Base-by-base conservation (phyloP, 208 protist species). In the Trypanosoma congolense region DNA sequence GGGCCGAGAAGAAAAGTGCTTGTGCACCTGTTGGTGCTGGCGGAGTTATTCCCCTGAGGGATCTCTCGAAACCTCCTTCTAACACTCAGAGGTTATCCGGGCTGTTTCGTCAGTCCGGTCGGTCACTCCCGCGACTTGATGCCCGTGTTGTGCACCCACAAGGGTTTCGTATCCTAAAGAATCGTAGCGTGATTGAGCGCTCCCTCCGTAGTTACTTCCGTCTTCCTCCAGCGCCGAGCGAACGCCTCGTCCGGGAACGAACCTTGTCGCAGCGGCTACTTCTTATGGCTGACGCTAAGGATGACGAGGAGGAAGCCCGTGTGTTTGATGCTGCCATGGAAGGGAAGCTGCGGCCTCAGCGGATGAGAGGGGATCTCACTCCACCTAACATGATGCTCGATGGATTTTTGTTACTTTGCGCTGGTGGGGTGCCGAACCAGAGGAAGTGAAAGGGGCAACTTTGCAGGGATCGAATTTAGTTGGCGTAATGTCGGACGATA, bases 181-280 rank as follows among this genome's bases (percentile, higher is more conserved):
- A 76, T 44, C 36, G 59, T 10, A 92, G 85, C 38, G 74, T 50
- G 30, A 56, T 90, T 38, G 88, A 95, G 65, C 81, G 88, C 4
- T 77, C 77, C 38, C 57, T 95, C 77, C 77, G 75, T 2, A 77
- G 70, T 36, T 95, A 95, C 74, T 95, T 95, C 47, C 77, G 88
- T n/a, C 75, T 95, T 2, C 88, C 88, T 10, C 81, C 75, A 38
- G 75, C 79, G 2, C 84, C 78, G 3, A 85, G 65, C 47, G 16
- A 30, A 22, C 64, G 53, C 8, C 49, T 83, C 30, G 45, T 28
- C n/a, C 25, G 65, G 49, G 80, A 91, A 55, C 71, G 73, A n/a
- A 29, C 28, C 43, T 46, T 36, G 1, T 30, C 56, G 16, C 51
- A 56, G 31, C 35, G 44, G 31, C 45, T 53, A 30, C 45, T 95